Evolutionary conservation across 441 rosid genomes (phyloP), one percentile per base, ranked within the genome.

Genomic region (Viola pubescens): DNA sequence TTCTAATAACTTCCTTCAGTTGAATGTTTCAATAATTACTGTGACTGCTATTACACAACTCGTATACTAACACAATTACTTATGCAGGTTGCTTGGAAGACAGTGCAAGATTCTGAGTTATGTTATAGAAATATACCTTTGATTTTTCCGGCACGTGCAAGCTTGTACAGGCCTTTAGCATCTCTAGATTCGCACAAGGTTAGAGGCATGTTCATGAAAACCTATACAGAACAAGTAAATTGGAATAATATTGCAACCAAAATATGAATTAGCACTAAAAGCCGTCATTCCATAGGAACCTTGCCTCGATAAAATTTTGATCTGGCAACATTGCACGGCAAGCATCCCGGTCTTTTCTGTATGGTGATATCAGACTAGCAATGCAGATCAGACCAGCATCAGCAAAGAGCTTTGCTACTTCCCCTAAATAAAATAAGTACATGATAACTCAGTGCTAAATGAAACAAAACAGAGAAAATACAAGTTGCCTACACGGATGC

Each of bases 351-450:
- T 88, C 96, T 75, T 82, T 91, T 54, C 85, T 86, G 59, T 86
- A 88, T 0, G 95, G 98, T 10, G 96, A 91, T 77, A 91, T 91
- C 79, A 91, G 78, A 75, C 96, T 86, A 34, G 95, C 98, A 42
- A 91, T 81, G 75, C 95, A 91, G 67, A 91, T 83, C 69, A 84
- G 75, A 70, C 96, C 96, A 58, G 92, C 83, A 80, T 91, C 98
- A 7, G 95, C 81, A 65, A 91, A 91, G 62, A 88, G 92, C 65
- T 88, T 88, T 9, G 84, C 96, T 49, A 86, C 98, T 74, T 91
- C 98, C 45, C 98, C 95, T 87, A 49, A 40, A 52, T 50, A 5
- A 53, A 45, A 56, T 9, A 61, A 43, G 45, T 3, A 14, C 19
- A 40, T 37, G 52, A 74, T 39, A 45, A 38, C 37, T 56, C 16